Conservation (phyloP, 2,329 filamentous ascomycete species). For the Aspergillus terreus region DNA sequence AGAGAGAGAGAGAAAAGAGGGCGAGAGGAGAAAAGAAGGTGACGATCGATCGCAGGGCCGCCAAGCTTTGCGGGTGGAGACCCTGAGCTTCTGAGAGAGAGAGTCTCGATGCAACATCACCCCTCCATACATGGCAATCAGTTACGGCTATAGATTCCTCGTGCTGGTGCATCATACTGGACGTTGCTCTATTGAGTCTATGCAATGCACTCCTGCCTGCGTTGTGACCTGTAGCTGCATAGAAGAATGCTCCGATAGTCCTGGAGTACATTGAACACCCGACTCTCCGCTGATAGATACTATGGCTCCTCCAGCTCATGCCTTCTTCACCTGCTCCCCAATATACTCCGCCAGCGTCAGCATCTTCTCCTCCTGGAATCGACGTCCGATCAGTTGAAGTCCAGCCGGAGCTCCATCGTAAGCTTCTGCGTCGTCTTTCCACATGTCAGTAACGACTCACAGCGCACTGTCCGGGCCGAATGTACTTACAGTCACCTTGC, state of each 20-base stretch:
- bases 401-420: conserved; percentile 49
- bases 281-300: background rate
- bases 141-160: background rate
- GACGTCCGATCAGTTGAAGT: conserved; percentile 48
- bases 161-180: too few relatives aligned
- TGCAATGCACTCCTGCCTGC: background rate
- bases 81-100: background rate
- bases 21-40: conserved; percentile 3
- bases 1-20: conserved; percentile 3
- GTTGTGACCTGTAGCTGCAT: background rate
- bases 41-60: conserved; percentile 10
- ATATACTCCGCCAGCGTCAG: conserved; percentile 44
- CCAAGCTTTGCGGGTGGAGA: conserved; percentile 12
- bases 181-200: too few relatives aligned
- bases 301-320: background rate
- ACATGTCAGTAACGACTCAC: conserved; percentile 2
- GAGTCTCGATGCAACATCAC: background rate
- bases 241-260: background rate
- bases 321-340: conserved; percentile 11
- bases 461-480: background rate
- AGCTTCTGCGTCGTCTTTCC: conserved; percentile 45
- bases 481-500: conserved; percentile 48
- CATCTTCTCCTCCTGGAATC: conserved; percentile 51
- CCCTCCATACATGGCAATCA: background rate
- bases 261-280: background rate